phyloP scores from a whole-genome alignment of 1,284 basidiomycete genomes.

The Neolentinus lepideus region DNA sequence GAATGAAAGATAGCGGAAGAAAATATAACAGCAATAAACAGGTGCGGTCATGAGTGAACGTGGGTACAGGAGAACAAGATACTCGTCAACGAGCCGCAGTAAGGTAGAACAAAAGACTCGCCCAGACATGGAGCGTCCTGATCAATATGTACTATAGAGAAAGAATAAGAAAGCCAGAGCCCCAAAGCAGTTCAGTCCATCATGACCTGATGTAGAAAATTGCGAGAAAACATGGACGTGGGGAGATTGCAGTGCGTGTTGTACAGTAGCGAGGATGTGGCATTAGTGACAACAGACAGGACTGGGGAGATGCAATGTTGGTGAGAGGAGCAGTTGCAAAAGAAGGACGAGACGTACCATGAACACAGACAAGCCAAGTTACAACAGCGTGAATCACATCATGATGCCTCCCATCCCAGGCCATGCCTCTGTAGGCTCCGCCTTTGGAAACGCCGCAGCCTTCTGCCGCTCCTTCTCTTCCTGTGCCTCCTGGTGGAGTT shows the following conservation, averaged over 20 bases:
- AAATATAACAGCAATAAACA: not conserved
- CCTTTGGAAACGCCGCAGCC: not conserved
- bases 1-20: not conserved
- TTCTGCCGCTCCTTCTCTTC: not conserved
- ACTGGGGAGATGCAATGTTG: no score
- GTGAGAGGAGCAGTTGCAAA: no score
- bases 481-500: slow-evolving; percentile 23
- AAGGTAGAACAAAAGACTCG: not conserved
- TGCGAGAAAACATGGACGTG: not conserved
- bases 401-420: not conserved
- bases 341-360: not conserved
- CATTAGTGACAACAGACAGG: no score
- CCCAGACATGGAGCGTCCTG: not conserved
- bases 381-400: not conserved
- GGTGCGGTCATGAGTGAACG: not conserved
- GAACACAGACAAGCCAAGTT: not conserved
- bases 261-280: no score
- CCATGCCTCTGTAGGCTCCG: not conserved
- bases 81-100: not conserved
- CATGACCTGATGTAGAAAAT: not conserved
- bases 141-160: not conserved
- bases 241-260: not conserved
- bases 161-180: not conserved
- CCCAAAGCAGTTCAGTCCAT: not conserved
- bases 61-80: not conserved